Conservation (phyloP, 208 protist species). For the Acanthamoeba royreba region DNA sequence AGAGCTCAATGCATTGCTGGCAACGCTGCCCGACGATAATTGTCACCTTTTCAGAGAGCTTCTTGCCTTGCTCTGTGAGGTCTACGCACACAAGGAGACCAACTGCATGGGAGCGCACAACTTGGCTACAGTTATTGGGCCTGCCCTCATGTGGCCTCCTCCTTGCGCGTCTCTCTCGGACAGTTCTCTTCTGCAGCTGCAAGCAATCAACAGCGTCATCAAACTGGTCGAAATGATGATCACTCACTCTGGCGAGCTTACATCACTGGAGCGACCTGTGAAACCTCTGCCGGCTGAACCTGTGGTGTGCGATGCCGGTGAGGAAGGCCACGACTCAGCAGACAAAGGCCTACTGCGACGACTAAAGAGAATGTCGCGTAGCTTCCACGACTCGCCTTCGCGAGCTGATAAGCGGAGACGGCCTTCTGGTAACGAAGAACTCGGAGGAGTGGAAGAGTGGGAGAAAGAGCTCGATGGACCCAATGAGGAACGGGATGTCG, state of each 20-base stretch:
- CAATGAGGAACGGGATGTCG: not conserved
- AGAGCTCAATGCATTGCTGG: not conserved
- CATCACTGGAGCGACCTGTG: not conserved
- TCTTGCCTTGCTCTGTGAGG: not conserved
- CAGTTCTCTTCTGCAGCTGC: not conserved
- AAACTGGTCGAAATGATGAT: slow-evolving; percentile 1
- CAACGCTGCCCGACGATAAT: not conserved
- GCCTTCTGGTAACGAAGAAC: not conserved
- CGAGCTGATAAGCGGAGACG: not conserved
- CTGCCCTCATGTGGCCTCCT: not conserved
- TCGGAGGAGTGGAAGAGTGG: not conserved
- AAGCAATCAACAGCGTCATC: slow-evolving; percentile 17
- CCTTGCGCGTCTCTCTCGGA: not conserved
- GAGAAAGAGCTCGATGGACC: not conserved
- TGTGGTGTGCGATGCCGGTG: not conserved
- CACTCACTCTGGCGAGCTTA: not conserved
- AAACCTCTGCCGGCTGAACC: not conserved
- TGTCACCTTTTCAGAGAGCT: not conserved
- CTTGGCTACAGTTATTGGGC: not conserved
- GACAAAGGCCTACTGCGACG: not conserved
- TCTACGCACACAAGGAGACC: not conserved
- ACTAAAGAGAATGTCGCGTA: not conserved
- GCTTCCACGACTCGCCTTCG: not conserved
- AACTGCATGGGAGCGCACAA: slow-evolving; percentile 21
- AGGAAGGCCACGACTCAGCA: not conserved